Conservation (phyloP, 257 asterid species). For the Nemophila menziesii region DNA sequence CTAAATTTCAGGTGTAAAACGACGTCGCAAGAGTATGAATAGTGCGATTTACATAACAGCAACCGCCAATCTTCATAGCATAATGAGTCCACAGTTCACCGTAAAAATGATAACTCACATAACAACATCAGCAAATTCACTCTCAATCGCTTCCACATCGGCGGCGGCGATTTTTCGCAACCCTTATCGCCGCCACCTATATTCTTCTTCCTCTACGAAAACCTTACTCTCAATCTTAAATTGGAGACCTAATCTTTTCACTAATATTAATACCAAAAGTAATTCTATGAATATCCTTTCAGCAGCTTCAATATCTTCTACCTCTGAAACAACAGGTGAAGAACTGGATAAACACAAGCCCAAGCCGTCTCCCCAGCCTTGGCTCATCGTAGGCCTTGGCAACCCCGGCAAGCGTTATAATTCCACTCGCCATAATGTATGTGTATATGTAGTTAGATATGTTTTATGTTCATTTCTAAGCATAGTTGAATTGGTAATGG, state of each 20-base stretch:
- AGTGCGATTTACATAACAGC: too few species aligned
- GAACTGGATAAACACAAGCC: conserved; percentile 10
- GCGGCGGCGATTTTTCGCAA: neutral
- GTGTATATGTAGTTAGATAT: neutral
- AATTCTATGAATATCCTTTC: neutral
- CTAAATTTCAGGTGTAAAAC: neutral
- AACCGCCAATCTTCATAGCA: neutral
- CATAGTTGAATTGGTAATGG: conserved; percentile 2
- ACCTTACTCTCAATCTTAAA: neutral
- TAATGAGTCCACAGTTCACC: too few species aligned
- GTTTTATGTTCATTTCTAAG: conserved; percentile 1
- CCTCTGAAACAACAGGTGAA: conserved; percentile 11
- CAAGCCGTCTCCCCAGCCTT: conserved; percentile 43
- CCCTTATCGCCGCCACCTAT: neutral
- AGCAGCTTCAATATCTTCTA: conserved; percentile 6
- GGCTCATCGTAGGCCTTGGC: conserved; percentile 98
- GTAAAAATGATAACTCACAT: neutral
- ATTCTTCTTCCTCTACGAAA: neutral
- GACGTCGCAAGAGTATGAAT: too few species aligned
- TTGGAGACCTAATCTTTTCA: neutral
- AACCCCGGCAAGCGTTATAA: conserved; percentile 83
- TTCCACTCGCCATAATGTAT: conserved; percentile 82
- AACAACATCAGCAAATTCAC: neutral
- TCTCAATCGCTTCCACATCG: neutral
- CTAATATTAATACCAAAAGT: neutral